phyloP scores from a whole-genome alignment of 2,329 filamentous ascomycete genomes.

The Didymella sp. region DNA sequence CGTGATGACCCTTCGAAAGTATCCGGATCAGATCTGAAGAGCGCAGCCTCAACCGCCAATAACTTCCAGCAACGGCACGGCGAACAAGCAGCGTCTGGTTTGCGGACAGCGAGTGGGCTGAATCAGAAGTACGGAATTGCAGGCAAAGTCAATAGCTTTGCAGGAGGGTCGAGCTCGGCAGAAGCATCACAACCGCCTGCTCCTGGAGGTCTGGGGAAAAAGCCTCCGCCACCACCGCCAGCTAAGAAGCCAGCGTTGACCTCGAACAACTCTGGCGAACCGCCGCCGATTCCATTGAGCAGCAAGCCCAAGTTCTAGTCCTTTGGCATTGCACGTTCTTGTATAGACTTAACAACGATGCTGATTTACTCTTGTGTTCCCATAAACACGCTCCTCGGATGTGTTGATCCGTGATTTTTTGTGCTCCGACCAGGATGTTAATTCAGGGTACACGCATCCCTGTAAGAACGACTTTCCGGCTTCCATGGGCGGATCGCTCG shows the following conservation, averaged over 20 bases:
- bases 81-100: constrained; percentile 69
- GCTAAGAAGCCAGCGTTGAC: constrained; percentile 60
- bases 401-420: neutral
- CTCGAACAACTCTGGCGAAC: constrained; percentile 43
- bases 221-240: constrained; percentile 65
- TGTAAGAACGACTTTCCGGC: constrained; percentile 7
- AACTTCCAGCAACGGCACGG: constrained; percentile 75
- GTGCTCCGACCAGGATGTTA: neutral
- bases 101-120: constrained; percentile 62
- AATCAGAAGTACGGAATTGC: constrained; percentile 68
- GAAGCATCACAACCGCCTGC: constrained; percentile 39
- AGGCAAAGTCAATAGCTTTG: constrained; percentile 56
- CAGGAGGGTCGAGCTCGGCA: constrained; percentile 31
- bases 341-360: neutral
- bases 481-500: constrained; percentile 4
- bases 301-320: constrained; percentile 60
- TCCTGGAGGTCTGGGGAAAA: constrained; percentile 54
- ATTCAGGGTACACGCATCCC: constrained; percentile 14
- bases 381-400: neutral
- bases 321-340: neutral
- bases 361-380: neutral
- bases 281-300: constrained; percentile 64
- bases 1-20: constrained; percentile 68
- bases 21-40: constrained; percentile 64
- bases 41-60: constrained; percentile 67